Percentiles rank a stretch among this genome's conserved stretches.
phyloP scores from a whole-genome alignment of 2,329 filamentous ascomycete genomes.

The Fusarium armeniacum region DNA sequence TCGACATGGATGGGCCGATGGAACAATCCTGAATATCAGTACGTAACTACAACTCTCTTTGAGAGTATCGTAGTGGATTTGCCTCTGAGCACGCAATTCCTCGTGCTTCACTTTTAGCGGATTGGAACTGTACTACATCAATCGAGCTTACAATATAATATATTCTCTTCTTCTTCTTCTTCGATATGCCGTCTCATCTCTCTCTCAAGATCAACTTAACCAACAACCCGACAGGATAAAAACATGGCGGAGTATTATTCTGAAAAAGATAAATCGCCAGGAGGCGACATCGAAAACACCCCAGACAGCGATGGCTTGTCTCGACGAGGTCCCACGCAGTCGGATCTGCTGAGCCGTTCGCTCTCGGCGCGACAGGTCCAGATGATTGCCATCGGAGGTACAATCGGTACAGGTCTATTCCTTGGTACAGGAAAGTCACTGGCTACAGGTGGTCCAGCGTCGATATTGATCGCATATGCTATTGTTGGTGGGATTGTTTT shows the following conservation, averaged over 20 bases:
- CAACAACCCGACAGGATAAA: not conserved
- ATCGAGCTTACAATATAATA: too few species aligned
- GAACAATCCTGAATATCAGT: conserved; percentile 23
- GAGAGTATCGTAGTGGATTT: conserved; percentile 34
- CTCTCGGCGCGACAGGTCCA: conserved; percentile 74
- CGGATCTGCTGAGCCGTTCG: conserved; percentile 66
- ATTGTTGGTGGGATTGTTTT: conserved; percentile 71
- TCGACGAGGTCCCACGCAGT: conserved; percentile 42
- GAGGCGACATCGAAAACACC: conserved; percentile 43
- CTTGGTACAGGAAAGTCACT: conserved; percentile 73
- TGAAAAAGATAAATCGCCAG: conserved; percentile 20
- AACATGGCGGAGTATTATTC: conserved; percentile 24
- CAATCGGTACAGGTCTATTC: conserved; percentile 73
- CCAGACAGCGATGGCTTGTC: conserved; percentile 6
- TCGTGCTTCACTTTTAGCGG: conserved; percentile 38
- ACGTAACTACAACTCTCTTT: conserved; percentile 31
- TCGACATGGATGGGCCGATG: conserved; percentile 29
- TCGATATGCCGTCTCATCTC: not conserved
- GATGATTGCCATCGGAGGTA: conserved; percentile 75
- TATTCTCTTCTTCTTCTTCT: not conserved
- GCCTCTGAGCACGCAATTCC: conserved; percentile 50
- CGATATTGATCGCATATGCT: conserved; percentile 69
- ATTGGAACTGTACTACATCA: conserved; percentile 1
- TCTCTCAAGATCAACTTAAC: not conserved
- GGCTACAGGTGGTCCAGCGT: conserved; percentile 71